Evolutionary conservation across 768 basidiomycete genomes (phyloP).

Genomic region (Lactarius sp.): DNA sequence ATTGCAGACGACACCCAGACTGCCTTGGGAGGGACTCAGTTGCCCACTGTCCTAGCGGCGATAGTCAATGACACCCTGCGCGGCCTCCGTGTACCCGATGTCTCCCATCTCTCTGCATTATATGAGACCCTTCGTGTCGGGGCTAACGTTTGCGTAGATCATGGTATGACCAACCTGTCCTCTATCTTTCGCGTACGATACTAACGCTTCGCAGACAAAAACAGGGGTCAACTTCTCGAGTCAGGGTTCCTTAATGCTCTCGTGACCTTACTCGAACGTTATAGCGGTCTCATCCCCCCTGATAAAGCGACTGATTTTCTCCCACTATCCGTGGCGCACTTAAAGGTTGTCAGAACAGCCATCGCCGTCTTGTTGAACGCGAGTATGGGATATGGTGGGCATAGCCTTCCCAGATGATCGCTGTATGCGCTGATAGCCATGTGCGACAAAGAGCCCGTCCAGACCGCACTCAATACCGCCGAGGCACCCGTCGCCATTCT

Average conservation of each 20-base stretch:
- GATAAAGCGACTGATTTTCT: constrained; percentile 38
- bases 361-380: constrained; percentile 78
- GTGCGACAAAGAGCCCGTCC: constrained; percentile 57
- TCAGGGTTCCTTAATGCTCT: constrained; percentile 64
- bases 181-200: background rate
- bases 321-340: constrained; percentile 52
- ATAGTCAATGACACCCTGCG: constrained; percentile 54
- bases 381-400: constrained; percentile 69
- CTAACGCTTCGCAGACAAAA: constrained; percentile 51
- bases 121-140: constrained; percentile 72
- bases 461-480: constrained; percentile 58
- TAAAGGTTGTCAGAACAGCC: constrained; percentile 70
- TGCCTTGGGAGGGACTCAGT: constrained; percentile 54
- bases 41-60: constrained; percentile 61
- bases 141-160: constrained; percentile 83
- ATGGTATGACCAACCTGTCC: constrained; percentile 43
- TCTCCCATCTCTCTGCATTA: constrained; percentile 45
- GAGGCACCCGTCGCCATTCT: constrained; percentile 67
- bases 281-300: constrained; percentile 43
- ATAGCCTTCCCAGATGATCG: background rate
- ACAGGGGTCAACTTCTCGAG: constrained; percentile 65
- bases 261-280: constrained; percentile 63
- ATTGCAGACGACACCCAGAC: constrained; percentile 65
- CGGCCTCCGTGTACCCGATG: constrained; percentile 42
- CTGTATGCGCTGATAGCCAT: constrained; percentile 1